Percentiles rank a stretch among this genome's conserved stretches.
Conservation (phyloP, 768 basidiomycete genomes). For the Boletellus ananas region DNA sequence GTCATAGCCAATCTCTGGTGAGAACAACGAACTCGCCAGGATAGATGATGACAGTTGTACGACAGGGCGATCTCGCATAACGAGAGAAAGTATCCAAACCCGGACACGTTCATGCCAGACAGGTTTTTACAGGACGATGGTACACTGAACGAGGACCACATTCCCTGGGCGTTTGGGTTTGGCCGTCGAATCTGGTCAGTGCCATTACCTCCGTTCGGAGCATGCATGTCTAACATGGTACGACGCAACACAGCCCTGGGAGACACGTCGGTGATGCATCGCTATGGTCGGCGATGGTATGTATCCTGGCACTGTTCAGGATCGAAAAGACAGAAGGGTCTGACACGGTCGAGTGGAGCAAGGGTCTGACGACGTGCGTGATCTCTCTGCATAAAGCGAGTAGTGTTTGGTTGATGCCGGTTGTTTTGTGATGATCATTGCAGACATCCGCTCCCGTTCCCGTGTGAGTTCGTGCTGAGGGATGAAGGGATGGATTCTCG, state of each 20-base stretch:
- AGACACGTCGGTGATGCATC: slow-evolving; percentile 21
- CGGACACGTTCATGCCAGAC: slow-evolving; percentile 35
- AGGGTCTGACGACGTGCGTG: slow-evolving; percentile 12
- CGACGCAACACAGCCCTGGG: slow-evolving; percentile 8
- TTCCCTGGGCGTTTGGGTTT: slow-evolving; percentile 17
- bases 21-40: not conserved
- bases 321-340: slow-evolving; percentile 16
- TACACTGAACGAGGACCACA: slow-evolving; percentile 10
- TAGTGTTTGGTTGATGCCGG: too few species aligned
- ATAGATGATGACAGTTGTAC: not conserved
- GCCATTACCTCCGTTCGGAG: not conserved
- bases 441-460: slow-evolving; percentile 17
- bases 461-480: slow-evolving; percentile 15
- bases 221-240: not conserved
- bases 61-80: slow-evolving; percentile 41
- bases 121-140: slow-evolving; percentile 30
- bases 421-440: not conserved
- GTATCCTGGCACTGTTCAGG: slow-evolving; percentile 14
- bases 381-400: too few species aligned
- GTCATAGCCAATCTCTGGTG: slow-evolving; percentile 15
- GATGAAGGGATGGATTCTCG: slow-evolving; percentile 13
- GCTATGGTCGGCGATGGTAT: slow-evolving; percentile 21
- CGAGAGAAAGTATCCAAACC: slow-evolving; percentile 32
- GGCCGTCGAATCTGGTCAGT: slow-evolving; percentile 19
- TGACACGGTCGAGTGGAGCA: slow-evolving; percentile 16